Conservation (phyloP, 345 rosid genomes). For the Cardamine occulta region DNA sequence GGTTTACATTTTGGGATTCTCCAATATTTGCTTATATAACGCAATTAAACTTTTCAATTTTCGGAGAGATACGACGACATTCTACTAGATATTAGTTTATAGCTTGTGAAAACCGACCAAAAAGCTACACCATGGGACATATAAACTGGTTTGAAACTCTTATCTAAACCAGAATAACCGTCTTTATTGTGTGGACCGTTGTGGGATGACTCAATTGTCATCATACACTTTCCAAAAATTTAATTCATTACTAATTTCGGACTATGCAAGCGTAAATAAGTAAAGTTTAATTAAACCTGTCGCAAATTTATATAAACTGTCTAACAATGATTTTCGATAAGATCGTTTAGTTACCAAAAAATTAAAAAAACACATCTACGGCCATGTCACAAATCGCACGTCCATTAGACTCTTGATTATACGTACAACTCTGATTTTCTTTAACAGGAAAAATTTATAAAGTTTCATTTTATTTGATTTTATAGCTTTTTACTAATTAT, state of each 20-base stretch:
- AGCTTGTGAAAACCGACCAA: constrained; percentile 12
- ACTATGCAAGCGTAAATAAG: neutral
- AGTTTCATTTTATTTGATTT: no score
- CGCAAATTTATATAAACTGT: neutral
- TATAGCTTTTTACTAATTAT: neutral
- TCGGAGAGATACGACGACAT: constrained; percentile 6
- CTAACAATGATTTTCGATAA: neutral
- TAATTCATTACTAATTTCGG: neutral
- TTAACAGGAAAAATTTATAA: neutral
- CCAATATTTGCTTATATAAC: neutral
- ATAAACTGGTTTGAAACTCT: neutral
- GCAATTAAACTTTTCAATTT: neutral
- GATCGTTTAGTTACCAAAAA: neutral
- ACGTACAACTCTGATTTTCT: neutral
- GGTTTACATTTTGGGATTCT: neutral
- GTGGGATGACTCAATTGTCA: neutral
- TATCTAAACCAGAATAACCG: constrained; percentile 6
- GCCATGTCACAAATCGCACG: neutral
- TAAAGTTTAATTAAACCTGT: neutral
- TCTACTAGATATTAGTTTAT: constrained; percentile 1
- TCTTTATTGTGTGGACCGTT: neutral
- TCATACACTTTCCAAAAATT: neutral
- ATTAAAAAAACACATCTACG: no score
- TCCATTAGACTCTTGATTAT: neutral
- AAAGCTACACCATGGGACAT: constrained; percentile 10